phyloP scores from a whole-genome alignment of 805 yeast species.

The Candida namnaoensis region DNA sequence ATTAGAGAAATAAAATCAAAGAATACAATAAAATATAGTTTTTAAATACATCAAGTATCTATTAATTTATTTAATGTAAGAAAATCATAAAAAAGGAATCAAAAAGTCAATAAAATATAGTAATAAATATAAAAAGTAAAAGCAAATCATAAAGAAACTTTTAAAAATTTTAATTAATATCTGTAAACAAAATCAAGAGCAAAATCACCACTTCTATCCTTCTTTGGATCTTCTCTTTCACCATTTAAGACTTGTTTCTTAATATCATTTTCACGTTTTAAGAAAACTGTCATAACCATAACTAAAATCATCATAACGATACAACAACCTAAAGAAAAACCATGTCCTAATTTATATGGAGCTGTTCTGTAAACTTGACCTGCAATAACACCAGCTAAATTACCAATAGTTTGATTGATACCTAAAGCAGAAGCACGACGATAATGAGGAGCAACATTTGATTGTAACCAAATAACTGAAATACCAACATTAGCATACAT shows the following conservation, averaged over 20 bases:
- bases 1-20: no score
- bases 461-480: conserved; percentile 31
- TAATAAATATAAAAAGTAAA: no score
- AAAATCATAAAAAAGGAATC: no score
- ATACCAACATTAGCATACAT: conserved; percentile 29
- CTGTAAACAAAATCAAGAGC: conserved; percentile 17
- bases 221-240: conserved; percentile 10
- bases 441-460: conserved; percentile 31
- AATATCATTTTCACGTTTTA: conserved; percentile 7
- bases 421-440: conserved; percentile 33
- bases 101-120: no score
- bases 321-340: conserved; percentile 27
- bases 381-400: conserved; percentile 33
- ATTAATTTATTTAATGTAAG: no score
- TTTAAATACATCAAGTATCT: no score
- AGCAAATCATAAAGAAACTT: no score
- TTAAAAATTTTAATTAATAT: no score
- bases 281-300: conserved; percentile 9
- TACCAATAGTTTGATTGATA: conserved; percentile 33
- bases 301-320: conserved; percentile 13
- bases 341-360: conserved; percentile 29
- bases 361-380: conserved; percentile 31
- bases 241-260: conserved; percentile 11
- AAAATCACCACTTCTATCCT: conserved; percentile 15
- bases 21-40: no score